phyloP scores from a whole-genome alignment of 2,329 filamentous ascomycete species.

The Ascocoryne sarcoides region DNA sequence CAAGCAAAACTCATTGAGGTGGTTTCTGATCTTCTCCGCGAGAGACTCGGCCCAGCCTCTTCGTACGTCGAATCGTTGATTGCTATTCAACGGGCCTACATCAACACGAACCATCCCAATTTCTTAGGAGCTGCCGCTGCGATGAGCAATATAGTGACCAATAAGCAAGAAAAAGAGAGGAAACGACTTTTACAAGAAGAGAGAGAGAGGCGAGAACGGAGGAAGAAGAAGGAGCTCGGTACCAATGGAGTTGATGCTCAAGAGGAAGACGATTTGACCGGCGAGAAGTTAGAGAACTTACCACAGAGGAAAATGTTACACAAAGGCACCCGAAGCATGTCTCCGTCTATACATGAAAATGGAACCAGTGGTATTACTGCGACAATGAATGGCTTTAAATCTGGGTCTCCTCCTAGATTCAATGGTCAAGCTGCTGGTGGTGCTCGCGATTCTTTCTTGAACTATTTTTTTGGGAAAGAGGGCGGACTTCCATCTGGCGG shows the following conservation, averaged over 20 bases:
- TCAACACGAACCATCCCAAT: constrained; percentile 99
- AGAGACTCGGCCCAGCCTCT: constrained; percentile 82
- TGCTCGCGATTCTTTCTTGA: constrained; percentile 84
- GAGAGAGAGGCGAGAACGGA: constrained; percentile 73
- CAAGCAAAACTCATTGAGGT: constrained; percentile 98
- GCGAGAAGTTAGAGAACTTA: constrained; percentile 46
- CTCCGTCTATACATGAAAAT: constrained; percentile 67
- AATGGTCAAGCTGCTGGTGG: constrained; percentile 50
- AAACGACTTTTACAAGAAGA: constrained; percentile 74
- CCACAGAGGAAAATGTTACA: constrained; percentile 45
- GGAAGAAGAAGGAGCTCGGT: constrained; percentile 74
- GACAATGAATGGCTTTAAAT: constrained; percentile 57
- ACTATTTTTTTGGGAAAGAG: constrained; percentile 98
- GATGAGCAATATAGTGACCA: constrained; percentile 93
- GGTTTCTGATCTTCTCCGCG: constrained; percentile 87
- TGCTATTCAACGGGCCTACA: constrained; percentile 94
- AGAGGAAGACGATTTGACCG: constrained; percentile 48
- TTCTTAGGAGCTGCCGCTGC: constrained; percentile 94
- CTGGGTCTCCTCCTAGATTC: constrained; percentile 53
- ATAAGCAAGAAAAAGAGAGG: constrained; percentile 89
- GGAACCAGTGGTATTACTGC: constrained; percentile 51
- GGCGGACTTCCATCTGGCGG: constrained; percentile 48
- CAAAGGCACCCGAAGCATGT: constrained; percentile 66
- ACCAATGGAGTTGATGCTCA: constrained; percentile 64
- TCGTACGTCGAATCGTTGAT: constrained; percentile 93